These are phyloP conservation scores for Aquilaria sinensis DNA, from an alignment of 345 rosid species.

Conservation along the genomic window DNA sequence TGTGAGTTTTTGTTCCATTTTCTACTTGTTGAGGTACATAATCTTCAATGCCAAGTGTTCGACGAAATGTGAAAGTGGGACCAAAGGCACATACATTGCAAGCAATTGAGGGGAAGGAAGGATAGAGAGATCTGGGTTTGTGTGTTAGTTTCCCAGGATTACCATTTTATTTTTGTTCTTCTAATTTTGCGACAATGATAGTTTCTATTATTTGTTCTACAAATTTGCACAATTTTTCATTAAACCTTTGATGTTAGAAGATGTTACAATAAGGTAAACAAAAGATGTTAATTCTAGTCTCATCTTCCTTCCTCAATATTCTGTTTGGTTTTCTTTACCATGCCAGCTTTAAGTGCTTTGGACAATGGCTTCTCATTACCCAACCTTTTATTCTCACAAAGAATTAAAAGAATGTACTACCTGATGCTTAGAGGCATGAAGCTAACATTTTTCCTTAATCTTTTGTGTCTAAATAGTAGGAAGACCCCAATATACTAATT, in stretches of 20 bases:
- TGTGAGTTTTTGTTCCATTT: too few species aligned
- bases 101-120: too few species aligned
- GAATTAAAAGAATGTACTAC: conserved; percentile 80
- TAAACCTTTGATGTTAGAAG: conserved; percentile 88
- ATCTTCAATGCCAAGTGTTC: too few species aligned
- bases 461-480: not conserved
- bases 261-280: conserved; percentile 84
- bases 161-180: conserved; percentile 8
- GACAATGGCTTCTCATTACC: not conserved
- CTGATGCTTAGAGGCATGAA: conserved; percentile 61
- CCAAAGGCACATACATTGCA: too few species aligned
- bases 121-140: conserved; percentile 5
- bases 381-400: conserved; percentile 33
- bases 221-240: conserved; percentile 90
- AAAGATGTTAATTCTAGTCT: conserved; percentile 93
- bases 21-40: too few species aligned
- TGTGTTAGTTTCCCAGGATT: conserved; percentile 7
- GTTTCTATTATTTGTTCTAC: conserved; percentile 21
- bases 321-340: not conserved
- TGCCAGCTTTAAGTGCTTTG: not conserved
- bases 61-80: too few species aligned
- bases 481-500: not conserved
- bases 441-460: not conserved
- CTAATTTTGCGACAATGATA: conserved; percentile 9
- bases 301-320: conserved; percentile 5